Base-by-base conservation (phyloP, 192 early-diverging fungal genomes). In the Pilaira anomala region DNA sequence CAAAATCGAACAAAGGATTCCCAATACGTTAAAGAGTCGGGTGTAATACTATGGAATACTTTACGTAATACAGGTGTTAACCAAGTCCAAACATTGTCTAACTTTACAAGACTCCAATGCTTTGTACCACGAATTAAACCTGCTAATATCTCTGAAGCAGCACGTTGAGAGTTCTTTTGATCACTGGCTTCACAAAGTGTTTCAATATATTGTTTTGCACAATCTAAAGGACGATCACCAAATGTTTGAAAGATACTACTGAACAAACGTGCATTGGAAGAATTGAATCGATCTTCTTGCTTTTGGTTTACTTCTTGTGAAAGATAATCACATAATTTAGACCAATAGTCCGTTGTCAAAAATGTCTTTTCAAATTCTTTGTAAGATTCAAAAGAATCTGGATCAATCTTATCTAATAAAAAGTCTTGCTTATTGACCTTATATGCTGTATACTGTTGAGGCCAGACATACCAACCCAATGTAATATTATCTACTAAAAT, bases 111-210 rank as follows among this genome's bases (percentile, higher is more conserved):
- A 3, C 67, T 62, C 94, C 94, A 98, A 69, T 97, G 90, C 70
- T 95, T 98, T 55, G 80, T 84, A 4, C 95, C 96, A 21, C 92
- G 85, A 21, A 98, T 69, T 24, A 96, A 33, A 3, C 96, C 96
- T 3, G 79, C 85, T 3, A 92, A 53, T 21, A 95, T 65, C 63
- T 97, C 95, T 5, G 89, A 68, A 0, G 87, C 91, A 1, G 93
- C 89, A 14, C 93, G 78, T 68, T 97, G 96, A 9, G 86, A 69
- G 52, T 85, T 84, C 58, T 88, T 91, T 39, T 91, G 88, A 60
- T 89, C 87, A 7, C 80, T 74, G 22, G 78, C 65, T 12, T 58
- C 14, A 40, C 74, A 75, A 11, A 91, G 70, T 29, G 52, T 66
- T 41, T 75, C 75, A n/a, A 96, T 57, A 18, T 76, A 60, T 2